These are phyloP conservation scores for Hypoxylon fragiforme DNA, from an alignment of 495 filamentous ascomycete genomes.

Conservation along the genomic window DNA sequence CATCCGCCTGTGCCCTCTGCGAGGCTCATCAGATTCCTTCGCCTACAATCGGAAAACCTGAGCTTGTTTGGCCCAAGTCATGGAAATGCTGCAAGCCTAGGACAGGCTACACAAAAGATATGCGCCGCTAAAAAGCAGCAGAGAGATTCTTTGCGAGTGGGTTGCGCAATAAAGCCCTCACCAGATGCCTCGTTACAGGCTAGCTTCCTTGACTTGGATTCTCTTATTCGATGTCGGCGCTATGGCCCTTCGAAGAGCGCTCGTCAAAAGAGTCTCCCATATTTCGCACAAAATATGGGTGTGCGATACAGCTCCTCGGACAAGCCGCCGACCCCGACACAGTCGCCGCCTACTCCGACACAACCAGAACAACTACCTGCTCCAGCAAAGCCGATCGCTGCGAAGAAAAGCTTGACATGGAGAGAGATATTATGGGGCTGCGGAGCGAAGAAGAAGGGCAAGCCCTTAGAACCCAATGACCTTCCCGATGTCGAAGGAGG, in stretches of 20 bases:
- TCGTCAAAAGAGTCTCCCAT: constrained; percentile 11
- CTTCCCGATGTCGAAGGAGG: constrained; percentile 55
- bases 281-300: constrained; percentile 15
- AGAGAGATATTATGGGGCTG: constrained; percentile 59
- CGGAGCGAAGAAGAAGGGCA: constrained; percentile 36
- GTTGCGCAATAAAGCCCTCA: constrained; percentile 3
- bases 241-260: constrained; percentile 7
- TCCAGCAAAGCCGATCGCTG: no score
- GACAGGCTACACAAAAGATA: constrained; percentile 20
- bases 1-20: constrained; percentile 56
- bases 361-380: no score
- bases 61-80: constrained; percentile 54
- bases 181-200: constrained; percentile 43
- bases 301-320: constrained; percentile 43
- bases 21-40: constrained; percentile 63
- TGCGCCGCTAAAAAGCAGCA: constrained; percentile 31
- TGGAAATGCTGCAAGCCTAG: constrained; percentile 32
- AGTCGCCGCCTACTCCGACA: no score
- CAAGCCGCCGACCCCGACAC: constrained; percentile 44
- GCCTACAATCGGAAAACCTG: constrained; percentile 58
- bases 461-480: constrained; percentile 54
- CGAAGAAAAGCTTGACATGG: constrained; percentile 54
- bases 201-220: constrained; percentile 48
- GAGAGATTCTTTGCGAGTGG: constrained; percentile 13
- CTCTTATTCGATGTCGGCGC: constrained; percentile 41